Base-by-base conservation (phyloP, 1,284 basidiomycete species). In the Pseudomicrostroma phylloplanum region DNA sequence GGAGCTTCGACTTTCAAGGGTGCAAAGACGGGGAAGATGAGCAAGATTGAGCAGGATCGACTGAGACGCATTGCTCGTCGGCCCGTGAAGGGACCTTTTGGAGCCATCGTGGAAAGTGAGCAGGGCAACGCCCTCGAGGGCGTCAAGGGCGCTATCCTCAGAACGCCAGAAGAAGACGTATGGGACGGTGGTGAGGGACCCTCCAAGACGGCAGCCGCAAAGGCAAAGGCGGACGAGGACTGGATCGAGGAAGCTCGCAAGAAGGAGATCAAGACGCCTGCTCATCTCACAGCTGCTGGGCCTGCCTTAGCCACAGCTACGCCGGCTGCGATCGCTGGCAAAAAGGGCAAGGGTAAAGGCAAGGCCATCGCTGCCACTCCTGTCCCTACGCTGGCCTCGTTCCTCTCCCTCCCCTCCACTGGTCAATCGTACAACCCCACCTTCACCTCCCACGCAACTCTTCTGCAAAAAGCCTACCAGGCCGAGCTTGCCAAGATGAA, bases 371-470 rank as follows among this genome's bases (percentile, higher is more conserved):
- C 43, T 12, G 43, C 12, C 12, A 12, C 6, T 12, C 21, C 26
- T 19, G 21, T 54, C 51, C 51, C 51, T 2, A n/a, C 58, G 7
- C 19, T 23, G 12, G 21, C 51, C 30, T 39, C 26, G 13, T 36
- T 36, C 30, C 57, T 30, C 57, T 30, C 56, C 41, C 56, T 49
- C n/a, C 61, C 61, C 12, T 13, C 63, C 23, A 39, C 40, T 8
- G 61, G 59, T 21, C 61, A 63, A 26, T 63, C 61, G 1, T 63
- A 63, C 61, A 63, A 63, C 39, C 61, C 61, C 19, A n/a, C 61
- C 3, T 48, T 41, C 12, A 58, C 51, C 23, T 36, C 59, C 1
- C 61, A 63, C 30, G 61, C 60, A 9, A 58, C 41, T 8, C 57
- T 63, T 6, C 40, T 63, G n/a, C 40, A 42, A 40, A 13, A 25